phyloP scores from a whole-genome alignment of 1,284 basidiomycete genomes.

The Uromyces viciae-fabae region DNA sequence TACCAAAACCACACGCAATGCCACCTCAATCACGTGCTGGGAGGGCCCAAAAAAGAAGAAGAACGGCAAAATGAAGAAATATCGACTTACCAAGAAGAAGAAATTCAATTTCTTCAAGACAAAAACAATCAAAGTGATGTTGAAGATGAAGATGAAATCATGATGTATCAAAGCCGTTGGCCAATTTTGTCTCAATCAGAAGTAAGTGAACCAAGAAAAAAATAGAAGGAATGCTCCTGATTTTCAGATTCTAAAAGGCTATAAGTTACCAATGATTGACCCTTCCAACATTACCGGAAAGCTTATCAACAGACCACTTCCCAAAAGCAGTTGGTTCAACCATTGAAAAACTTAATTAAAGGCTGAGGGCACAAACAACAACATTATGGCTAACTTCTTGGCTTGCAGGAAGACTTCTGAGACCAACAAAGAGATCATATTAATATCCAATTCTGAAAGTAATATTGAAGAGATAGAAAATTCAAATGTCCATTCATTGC shows the following conservation, averaged over 20 bases:
- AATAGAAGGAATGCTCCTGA: background rate
- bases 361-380: background rate
- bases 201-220: background rate
- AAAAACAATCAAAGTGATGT: background rate
- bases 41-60: background rate
- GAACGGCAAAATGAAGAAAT: background rate
- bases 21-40: too few relatives aligned
- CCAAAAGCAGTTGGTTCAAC: background rate
- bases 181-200: background rate
- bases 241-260: background rate
- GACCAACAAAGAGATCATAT: background rate
- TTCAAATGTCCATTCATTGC: background rate
- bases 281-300: background rate
- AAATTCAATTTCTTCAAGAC: background rate
- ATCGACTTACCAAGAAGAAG: background rate
- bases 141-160: background rate
- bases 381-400: background rate
- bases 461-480: background rate
- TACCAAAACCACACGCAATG: too few relatives aligned
- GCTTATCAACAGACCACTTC: background rate
- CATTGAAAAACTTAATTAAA: background rate
- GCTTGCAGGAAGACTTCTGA: background rate
- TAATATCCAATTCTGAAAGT: background rate
- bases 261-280: background rate
- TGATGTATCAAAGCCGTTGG: background rate